Percentiles rank a stretch among this genome's conserved stretches.
phyloP scores from a whole-genome alignment of 2,329 filamentous ascomycete species.

The Setomelanomma holmii region DNA sequence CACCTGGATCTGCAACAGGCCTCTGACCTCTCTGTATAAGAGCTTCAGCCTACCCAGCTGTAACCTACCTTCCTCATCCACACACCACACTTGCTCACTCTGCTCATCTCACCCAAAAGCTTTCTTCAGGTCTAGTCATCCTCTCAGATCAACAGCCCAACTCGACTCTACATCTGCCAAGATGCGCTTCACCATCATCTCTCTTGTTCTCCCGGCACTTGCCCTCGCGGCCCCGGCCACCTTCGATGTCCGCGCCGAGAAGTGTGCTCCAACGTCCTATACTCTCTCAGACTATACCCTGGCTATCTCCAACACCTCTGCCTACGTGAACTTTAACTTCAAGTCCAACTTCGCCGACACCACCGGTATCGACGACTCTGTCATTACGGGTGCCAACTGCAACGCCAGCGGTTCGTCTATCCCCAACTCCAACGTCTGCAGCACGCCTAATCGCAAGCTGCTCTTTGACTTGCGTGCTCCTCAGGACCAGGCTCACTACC shows the following conservation, averaged over 20 bases:
- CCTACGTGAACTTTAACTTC: constrained; percentile 34
- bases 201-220: constrained; percentile 25
- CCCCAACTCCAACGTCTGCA: constrained; percentile 30
- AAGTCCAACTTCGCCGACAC: constrained; percentile 23
- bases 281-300: constrained; percentile 32
- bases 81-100: not conserved
- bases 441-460: constrained; percentile 20
- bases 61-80: not conserved
- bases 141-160: not conserved
- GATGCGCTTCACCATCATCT: constrained; percentile 5
- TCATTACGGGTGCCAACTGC: constrained; percentile 26
- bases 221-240: constrained; percentile 25
- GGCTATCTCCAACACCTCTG: constrained; percentile 13
- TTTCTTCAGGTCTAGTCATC: not conserved
- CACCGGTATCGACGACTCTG: constrained; percentile 24
- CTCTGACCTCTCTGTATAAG: not conserved
- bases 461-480: constrained; percentile 28
- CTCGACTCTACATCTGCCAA: not conserved
- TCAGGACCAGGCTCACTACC: constrained; percentile 28
- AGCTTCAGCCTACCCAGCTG: not conserved
- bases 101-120: not conserved
- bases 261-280: constrained; percentile 34
- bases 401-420: constrained; percentile 20
- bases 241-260: constrained; percentile 10
- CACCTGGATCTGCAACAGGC: not conserved